Percentiles rank a stretch among this genome's conserved stretches.
phyloP scores from a whole-genome alignment of 441 rosid genomes.

The Daphne laureola region DNA sequence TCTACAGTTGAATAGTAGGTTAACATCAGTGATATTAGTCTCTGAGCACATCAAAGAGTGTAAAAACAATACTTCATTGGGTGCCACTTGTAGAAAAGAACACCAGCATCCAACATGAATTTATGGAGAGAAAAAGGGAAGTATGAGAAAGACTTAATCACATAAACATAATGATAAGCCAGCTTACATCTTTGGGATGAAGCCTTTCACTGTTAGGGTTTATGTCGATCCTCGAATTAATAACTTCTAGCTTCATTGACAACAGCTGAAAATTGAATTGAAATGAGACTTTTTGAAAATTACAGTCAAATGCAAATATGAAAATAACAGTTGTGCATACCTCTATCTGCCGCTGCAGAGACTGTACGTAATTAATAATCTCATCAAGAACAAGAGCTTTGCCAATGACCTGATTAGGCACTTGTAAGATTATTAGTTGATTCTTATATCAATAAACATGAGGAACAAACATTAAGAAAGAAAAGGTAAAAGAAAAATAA shows the following conservation, averaged over 20 bases:
- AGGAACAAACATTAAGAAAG: too few species aligned
- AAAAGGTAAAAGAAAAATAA: not conserved
- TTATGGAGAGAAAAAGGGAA: not conserved
- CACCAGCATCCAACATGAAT: too few species aligned
- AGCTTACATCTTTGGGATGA: conserved; percentile 50
- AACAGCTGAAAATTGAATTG: conserved; percentile 35
- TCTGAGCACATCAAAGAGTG: too few species aligned
- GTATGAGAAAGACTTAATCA: not conserved
- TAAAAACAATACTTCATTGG: too few species aligned
- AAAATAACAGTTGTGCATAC: conserved; percentile 16
- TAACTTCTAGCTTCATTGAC: conserved; percentile 66
- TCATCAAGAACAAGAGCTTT: conserved; percentile 75
- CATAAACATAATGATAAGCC: not conserved
- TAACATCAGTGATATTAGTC: too few species aligned
- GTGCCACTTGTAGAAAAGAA: too few species aligned
- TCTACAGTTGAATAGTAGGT: too few species aligned
- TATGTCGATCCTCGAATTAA: conserved; percentile 43
- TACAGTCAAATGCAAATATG: not conserved
- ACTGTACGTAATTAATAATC: conserved; percentile 67
- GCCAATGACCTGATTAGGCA: conserved; percentile 47
- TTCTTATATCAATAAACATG: too few species aligned
- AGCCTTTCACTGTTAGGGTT: conserved; percentile 35
- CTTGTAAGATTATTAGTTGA: not conserved
- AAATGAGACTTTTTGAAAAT: not conserved
- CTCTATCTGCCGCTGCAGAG: conserved; percentile 67